A percentile compares a stretch with the other conserved stretches of the same genome.
Evolutionary conservation across 345 rosid species (phyloP).

Genomic region (Anacardium occidentale): DNA sequence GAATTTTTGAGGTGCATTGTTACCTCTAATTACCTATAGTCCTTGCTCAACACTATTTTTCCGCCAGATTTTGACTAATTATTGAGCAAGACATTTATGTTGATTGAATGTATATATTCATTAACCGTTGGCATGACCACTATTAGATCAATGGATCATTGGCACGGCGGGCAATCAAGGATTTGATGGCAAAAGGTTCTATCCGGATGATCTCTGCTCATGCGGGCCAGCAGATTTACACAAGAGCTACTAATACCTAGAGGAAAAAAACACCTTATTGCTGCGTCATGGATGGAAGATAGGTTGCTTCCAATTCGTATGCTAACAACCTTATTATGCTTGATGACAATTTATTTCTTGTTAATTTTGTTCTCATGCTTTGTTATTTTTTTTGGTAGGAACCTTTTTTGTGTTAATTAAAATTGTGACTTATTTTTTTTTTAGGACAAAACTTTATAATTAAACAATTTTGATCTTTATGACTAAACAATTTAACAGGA

Average conservation of each 20-base stretch:
- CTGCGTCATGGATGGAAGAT: not conserved
- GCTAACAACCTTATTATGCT: not conserved
- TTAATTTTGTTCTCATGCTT: no score
- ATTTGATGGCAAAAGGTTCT: slow-evolving; percentile 73
- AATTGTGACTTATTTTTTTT: no score
- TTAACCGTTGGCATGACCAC: not conserved
- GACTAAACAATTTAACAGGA: no score
- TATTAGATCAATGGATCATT: slow-evolving; percentile 67
- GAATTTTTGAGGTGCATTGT: not conserved
- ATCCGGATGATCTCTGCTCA: slow-evolving; percentile 77
- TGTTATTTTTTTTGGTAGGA: no score
- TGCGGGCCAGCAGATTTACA: slow-evolving; percentile 82
- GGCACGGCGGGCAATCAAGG: slow-evolving; percentile 70
- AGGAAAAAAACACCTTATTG: not conserved
- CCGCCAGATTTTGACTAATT: not conserved
- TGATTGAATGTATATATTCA: not conserved
- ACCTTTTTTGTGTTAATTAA: no score
- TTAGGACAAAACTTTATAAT: no score
- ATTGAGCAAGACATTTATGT: not conserved
- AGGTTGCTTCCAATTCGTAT: not conserved
- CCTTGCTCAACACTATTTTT: not conserved
- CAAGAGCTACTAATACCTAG: slow-evolving; percentile 71
- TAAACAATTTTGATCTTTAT: no score
- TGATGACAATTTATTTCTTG: no score
- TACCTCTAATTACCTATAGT: not conserved